Base-by-base conservation (phyloP, 192 early-diverging fungal species). In the Coemansia sp. region DNA sequence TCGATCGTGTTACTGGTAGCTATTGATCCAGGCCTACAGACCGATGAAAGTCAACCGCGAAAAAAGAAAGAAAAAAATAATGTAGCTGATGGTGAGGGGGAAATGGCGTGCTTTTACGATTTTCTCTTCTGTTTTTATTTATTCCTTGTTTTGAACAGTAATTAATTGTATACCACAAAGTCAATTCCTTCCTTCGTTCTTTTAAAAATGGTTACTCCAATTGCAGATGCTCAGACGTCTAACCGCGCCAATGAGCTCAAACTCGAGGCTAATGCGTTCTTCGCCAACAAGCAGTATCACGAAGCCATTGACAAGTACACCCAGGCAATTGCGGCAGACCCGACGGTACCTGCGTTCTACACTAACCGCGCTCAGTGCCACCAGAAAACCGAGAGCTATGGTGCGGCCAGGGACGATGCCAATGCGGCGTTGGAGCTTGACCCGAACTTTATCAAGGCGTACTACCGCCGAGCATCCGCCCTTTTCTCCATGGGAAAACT, bases 241-340 rank as follows among this genome's bases (percentile, higher is more conserved):
- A 19, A 14, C 28, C 62, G 52, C 11, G 76, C 66, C 62, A 67
- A 69, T 5, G 70, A 49, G 63, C 64, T 83, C 3, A 83, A 83
- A 60, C 57, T 70, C 13, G 75, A 83, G 60, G 80, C 80, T 16
- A 83, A 83, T 35, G 76, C 72, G 16, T 69, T 83, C 30, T 83
- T 67, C 46, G 66, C 72, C 13, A 39, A 72, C 14, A 90, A 91
- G 64, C 87, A 93, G 57, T 98, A 90, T 73, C 84, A 91, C 7
- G 89, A 93, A 53, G 96, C 98, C n/a, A 89, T 94, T 28, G 92
- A 93, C 49, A 90, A 93, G 69, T 99, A 99, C 84, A 91, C 92
- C 7, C 84, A 88, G 69, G 96, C 96, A 3, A 96, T 99, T 57
- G 86, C 88, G 49, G 70, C 88, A 43, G 91, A 97, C 76, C 91